Evolutionary conservation across 768 basidiomycete species (phyloP).

Genomic region (Tulasnella calospora): DNA sequence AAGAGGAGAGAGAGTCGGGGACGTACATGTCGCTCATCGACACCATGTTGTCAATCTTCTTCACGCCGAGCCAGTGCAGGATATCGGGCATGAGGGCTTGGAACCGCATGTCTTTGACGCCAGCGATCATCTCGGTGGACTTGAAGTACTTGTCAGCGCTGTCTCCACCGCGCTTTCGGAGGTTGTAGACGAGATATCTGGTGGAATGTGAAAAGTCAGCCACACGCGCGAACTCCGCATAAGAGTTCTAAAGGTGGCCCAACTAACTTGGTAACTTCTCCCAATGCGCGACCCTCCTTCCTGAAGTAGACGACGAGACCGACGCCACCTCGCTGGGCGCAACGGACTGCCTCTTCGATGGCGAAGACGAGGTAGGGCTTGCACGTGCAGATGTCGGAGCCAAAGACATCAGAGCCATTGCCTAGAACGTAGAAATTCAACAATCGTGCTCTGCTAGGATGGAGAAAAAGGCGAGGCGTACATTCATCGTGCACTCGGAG

Average conservation of each 20-base stretch:
- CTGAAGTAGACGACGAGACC: slow-evolving; percentile 93
- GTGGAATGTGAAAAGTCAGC: too few species aligned
- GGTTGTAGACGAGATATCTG: slow-evolving; percentile 91
- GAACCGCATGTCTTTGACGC: slow-evolving; percentile 96
- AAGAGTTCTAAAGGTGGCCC: too few species aligned
- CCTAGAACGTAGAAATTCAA: slow-evolving; percentile 41
- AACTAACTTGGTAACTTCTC: slow-evolving; percentile 86
- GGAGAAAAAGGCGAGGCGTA: slow-evolving; percentile 34
- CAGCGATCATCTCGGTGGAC: slow-evolving; percentile 87
- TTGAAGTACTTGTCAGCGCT: slow-evolving; percentile 91
- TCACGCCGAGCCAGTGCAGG: slow-evolving; percentile 90
- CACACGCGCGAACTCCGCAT: too few species aligned
- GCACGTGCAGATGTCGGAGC: slow-evolving; percentile 61
- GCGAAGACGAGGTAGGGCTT: slow-evolving; percentile 90
- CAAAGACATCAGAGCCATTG: slow-evolving; percentile 94
- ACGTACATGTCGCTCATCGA: slow-evolving; percentile 81
- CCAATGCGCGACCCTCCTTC: slow-evolving; percentile 87
- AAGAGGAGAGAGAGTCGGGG: slow-evolving; percentile 1
- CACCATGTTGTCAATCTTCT: slow-evolving; percentile 83
- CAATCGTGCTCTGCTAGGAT: neutral
- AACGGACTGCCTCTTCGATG: slow-evolving; percentile 86
- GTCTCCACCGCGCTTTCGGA: slow-evolving; percentile 91
- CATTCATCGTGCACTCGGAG: slow-evolving; percentile 94
- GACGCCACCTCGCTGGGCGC: slow-evolving; percentile 79
- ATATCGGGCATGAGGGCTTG: slow-evolving; percentile 93